phyloP scores from a whole-genome alignment of 805 yeast genomes.

The Metschnikowia drakensbergensis region DNA sequence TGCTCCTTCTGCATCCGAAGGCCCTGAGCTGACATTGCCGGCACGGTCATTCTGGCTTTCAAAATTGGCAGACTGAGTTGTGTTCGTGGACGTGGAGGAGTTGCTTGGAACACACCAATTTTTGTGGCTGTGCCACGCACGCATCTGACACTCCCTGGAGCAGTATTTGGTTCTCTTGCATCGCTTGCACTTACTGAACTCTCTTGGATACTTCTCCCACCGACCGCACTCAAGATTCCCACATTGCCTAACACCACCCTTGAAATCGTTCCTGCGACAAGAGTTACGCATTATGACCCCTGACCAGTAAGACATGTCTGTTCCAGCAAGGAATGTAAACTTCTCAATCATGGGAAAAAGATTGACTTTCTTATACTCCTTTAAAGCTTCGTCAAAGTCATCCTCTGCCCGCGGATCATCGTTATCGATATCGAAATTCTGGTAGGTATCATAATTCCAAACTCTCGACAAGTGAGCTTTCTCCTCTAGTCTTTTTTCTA shows the following conservation, averaged over 20 bases:
- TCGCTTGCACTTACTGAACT: slow-evolving; percentile 90
- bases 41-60: slow-evolving; percentile 15
- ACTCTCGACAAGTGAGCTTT: slow-evolving; percentile 28
- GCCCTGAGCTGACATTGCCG: slow-evolving; percentile 12
- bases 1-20: slow-evolving; percentile 16
- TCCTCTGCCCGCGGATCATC: slow-evolving; percentile 14
- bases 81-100: slow-evolving; percentile 24
- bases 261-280: slow-evolving; percentile 81
- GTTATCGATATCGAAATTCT: slow-evolving; percentile 39
- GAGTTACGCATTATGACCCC: slow-evolving; percentile 97
- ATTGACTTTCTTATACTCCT: slow-evolving; percentile 53
- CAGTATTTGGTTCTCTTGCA: slow-evolving; percentile 96
- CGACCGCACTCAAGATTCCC: slow-evolving; percentile 89
- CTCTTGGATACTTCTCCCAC: slow-evolving; percentile 89
- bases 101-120: slow-evolving; percentile 79
- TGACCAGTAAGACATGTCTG: slow-evolving; percentile 92
- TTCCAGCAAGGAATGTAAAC: slow-evolving; percentile 68
- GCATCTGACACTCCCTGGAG: slow-evolving; percentile 84
- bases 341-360: slow-evolving; percentile 89
- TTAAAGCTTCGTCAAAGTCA: slow-evolving; percentile 39
- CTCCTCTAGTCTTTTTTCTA: slow-evolving; percentile 31
- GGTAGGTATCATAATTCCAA: slow-evolving; percentile 41
- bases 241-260: slow-evolving; percentile 91
- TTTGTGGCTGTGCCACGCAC: slow-evolving; percentile 89
- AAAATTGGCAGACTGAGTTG: slow-evolving; percentile 10